A percentile compares a stretch with the other conserved stretches of the same genome.
Evolutionary conservation across 108 stramenopile species (phyloP).

Genomic region (Cylindrotheca fusiformis): DNA sequence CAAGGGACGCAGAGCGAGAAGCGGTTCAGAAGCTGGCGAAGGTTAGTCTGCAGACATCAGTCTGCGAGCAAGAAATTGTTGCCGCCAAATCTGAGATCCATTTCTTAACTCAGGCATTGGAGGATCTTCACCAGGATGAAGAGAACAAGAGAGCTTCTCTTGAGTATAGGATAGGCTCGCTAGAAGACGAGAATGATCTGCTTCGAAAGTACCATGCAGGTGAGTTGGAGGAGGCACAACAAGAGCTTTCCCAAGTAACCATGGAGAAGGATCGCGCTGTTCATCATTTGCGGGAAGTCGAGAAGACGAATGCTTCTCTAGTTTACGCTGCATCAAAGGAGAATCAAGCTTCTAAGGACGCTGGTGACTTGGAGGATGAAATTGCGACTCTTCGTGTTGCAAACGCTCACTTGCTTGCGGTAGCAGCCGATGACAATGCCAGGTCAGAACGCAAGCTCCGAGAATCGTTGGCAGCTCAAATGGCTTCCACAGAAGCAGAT

Average conservation of each 20-base stretch:
- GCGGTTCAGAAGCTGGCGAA: conserved; percentile 61
- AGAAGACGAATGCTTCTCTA: conserved; percentile 69
- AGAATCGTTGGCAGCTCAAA: conserved; percentile 65
- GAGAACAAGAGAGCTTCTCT: conserved; percentile 56
- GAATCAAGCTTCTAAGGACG: conserved; percentile 22
- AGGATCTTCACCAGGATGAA: conserved; percentile 61
- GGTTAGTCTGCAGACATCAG: conserved; percentile 52
- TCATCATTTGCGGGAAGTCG: conserved; percentile 61
- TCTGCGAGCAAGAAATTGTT: conserved; percentile 71
- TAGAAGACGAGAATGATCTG: conserved; percentile 63
- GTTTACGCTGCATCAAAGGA: conserved; percentile 23
- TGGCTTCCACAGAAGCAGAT: conserved; percentile 62
- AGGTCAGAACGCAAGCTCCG: conserved; percentile 63
- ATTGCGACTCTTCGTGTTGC: conserved; percentile 62
- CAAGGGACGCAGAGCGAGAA: conserved; percentile 56
- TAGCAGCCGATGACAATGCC: conserved; percentile 53
- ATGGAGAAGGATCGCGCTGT: conserved; percentile 71
- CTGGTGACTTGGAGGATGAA: conserved; percentile 43
- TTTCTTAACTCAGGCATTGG: conserved; percentile 67
- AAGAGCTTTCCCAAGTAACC: conserved; percentile 51
- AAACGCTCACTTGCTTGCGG: conserved; percentile 68
- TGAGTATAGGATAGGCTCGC: conserved; percentile 65
- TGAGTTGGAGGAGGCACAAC: conserved; percentile 55
- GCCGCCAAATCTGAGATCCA: conserved; percentile 67
- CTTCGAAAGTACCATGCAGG: conserved; percentile 45